Percentiles rank a stretch among this genome's conserved stretches.
These are phyloP conservation scores for Nemophila menziesii DNA, from an alignment of 257 asterid genomes.

Conservation along the genomic window DNA sequence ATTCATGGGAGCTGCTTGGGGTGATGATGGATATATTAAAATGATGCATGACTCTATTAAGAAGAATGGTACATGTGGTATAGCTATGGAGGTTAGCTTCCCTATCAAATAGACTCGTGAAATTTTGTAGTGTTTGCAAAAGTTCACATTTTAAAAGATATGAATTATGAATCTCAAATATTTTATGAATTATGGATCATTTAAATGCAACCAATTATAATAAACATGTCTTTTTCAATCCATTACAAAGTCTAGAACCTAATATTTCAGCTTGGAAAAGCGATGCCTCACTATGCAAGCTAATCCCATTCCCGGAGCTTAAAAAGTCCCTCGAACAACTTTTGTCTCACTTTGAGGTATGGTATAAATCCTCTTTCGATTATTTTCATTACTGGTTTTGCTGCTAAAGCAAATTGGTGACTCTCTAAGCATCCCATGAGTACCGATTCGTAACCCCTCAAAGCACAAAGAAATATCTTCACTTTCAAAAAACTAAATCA, in stretches of 20 bases:
- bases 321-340: conserved; percentile 59
- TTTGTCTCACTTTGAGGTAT: conserved; percentile 24
- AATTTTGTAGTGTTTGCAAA: too few relatives aligned
- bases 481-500: conserved; percentile 46
- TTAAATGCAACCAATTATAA: too few relatives aligned
- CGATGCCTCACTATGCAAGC: conserved; percentile 52
- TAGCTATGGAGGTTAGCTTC: too few relatives aligned
- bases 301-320: conserved; percentile 46
- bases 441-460: conserved; percentile 49
- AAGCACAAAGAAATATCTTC: conserved; percentile 43
- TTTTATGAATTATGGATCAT: too few relatives aligned
- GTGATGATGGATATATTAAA: too few relatives aligned
- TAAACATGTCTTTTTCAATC: too few relatives aligned
- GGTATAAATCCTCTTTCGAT: conserved; percentile 30
- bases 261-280: conserved; percentile 44
- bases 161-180: too few relatives aligned
- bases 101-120: too few relatives aligned
- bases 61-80: too few relatives aligned
- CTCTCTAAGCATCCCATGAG: conserved; percentile 68
- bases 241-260: conserved; percentile 5
- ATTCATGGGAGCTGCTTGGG: too few relatives aligned
- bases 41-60: too few relatives aligned
- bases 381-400: conserved; percentile 22
- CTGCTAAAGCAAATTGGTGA: conserved; percentile 31
- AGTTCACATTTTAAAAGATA: too few relatives aligned